Base-by-base conservation (phyloP, 306 rosid genomes). In the Casuarina cunninghamiana region DNA sequence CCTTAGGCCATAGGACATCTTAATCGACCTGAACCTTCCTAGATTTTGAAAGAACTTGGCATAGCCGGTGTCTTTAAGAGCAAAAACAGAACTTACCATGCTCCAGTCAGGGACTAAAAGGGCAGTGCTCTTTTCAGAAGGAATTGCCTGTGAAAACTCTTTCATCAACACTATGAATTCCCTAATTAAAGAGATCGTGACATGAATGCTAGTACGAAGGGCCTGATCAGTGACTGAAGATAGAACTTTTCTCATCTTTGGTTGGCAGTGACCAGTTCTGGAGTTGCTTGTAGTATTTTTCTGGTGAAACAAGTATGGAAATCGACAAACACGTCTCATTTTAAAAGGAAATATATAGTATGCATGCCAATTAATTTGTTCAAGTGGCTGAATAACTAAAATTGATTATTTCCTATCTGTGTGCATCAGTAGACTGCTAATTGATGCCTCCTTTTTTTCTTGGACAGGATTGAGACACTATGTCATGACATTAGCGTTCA, bases 401-500 rank as follows among this genome's bases (percentile, higher is more conserved):
- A 8, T 57, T n/a, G 57, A 43, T 16, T n/a, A 10, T n/a, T 8
- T 43, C n/a, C 46, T 54, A 49, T 19, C 53, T 62, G 51, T 61
- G 53, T 26, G 50, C 46, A 71, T 66, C 51, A 76, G 58, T 63
- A 26, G 74, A 77, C 76, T 46, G 49, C 6, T 15, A 76, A 75
- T 65, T 19, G 7, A 70, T 72, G 78, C 39, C 53, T 69, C 63
- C 53, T 85, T 69, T 84, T 26, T 74, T 74, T 80, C 69, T 39
- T 84, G 71, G 16, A 81, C 89, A 91, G 97, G 97, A 87, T 95
- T 10, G 99, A 93, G 90, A 82, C 86, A 42, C 92, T 95, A 19
- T 90, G 97, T 81, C 99, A 91, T 58, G 88, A 91, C 78, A 91
- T 95, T 82, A 90, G 85, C 81, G 99, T 95, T 78, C 97, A 95